Evolutionary conservation across 2,329 filamentous ascomycete species (phyloP).

Genomic region (Ceratocystis alfenasii): DNA sequence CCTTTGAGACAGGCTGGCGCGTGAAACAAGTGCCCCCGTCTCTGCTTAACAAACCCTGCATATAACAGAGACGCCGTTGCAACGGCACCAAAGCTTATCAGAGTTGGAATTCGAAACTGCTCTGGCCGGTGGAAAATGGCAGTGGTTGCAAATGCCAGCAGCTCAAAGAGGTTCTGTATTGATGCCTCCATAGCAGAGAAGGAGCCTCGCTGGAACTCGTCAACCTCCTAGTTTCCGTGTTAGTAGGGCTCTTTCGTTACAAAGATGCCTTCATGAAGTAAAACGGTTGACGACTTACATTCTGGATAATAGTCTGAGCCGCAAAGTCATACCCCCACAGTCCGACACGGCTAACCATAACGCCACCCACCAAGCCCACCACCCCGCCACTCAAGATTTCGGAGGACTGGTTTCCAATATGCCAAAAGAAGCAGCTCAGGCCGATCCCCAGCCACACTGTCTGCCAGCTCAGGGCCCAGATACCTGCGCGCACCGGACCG

Average conservation of each 20-base stretch:
- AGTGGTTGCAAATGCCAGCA: slow-evolving; percentile 53
- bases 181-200: slow-evolving; percentile 59
- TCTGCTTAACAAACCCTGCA: slow-evolving; percentile 27
- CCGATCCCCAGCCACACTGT: slow-evolving; percentile 41
- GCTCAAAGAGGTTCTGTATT: slow-evolving; percentile 58
- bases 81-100: slow-evolving; percentile 46
- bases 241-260: neutral
- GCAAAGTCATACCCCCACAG: slow-evolving; percentile 52
- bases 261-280: neutral
- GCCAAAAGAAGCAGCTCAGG: slow-evolving; percentile 33
- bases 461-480: slow-evolving; percentile 62
- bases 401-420: slow-evolving; percentile 22
- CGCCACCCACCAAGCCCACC: slow-evolving; percentile 38
- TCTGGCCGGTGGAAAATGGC: slow-evolving; percentile 51
- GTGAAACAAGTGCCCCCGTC: slow-evolving; percentile 30
- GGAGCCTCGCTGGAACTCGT: slow-evolving; percentile 44
- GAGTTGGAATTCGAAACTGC: slow-evolving; percentile 52
- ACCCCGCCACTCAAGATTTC: slow-evolving; percentile 31
- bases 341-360: slow-evolving; percentile 46
- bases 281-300: slow-evolving; percentile 32
- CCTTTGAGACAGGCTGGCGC: slow-evolving; percentile 21
- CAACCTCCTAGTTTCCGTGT: slow-evolving; percentile 37
- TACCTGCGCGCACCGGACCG: slow-evolving; percentile 49
- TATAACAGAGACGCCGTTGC: slow-evolving; percentile 27
- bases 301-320: slow-evolving; percentile 49